Percentiles rank a stretch among this genome's conserved stretches.
phyloP scores from a whole-genome alignment of 2,329 filamentous ascomycete species.

The Apiospora rasikravindrae region DNA sequence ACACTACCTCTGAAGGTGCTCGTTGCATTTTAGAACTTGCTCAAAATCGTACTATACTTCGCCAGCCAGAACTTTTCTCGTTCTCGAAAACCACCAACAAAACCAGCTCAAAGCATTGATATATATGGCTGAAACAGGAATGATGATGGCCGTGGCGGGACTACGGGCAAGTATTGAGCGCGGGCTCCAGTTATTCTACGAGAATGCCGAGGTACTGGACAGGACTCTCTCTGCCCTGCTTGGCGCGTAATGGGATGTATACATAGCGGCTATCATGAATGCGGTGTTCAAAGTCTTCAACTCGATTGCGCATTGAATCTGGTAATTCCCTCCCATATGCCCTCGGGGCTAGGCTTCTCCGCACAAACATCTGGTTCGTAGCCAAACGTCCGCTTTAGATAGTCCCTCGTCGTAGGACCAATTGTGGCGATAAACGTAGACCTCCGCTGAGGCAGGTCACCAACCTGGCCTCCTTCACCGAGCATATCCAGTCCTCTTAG shows the following conservation, averaged over 20 bases:
- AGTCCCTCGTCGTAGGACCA: constrained; percentile 86
- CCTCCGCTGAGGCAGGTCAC: constrained; percentile 35
- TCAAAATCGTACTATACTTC: neutral
- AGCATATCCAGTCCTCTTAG: constrained; percentile 58
- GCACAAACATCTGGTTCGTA: constrained; percentile 82
- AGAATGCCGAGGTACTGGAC: neutral
- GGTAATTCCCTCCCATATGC: constrained; percentile 72
- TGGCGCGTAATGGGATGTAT: neutral
- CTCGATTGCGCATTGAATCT: neutral
- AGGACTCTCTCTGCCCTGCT: neutral
- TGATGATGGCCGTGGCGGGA: neutral
- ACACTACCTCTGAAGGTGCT: neutral
- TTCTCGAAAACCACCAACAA: neutral
- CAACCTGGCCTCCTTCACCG: constrained; percentile 25
- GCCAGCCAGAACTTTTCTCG: neutral
- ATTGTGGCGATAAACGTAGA: constrained; percentile 81
- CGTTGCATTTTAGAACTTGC: neutral
- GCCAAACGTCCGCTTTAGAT: constrained; percentile 67
- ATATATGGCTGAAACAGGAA: neutral
- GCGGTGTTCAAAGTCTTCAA: neutral
- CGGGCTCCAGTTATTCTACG: neutral
- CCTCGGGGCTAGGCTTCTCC: constrained; percentile 79
- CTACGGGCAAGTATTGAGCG: neutral
- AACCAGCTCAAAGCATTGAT: neutral
- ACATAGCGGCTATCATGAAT: no score